Conservation (phyloP, 202 grass and related monocot genomes). For the Brachypodium distachyon region DNA sequence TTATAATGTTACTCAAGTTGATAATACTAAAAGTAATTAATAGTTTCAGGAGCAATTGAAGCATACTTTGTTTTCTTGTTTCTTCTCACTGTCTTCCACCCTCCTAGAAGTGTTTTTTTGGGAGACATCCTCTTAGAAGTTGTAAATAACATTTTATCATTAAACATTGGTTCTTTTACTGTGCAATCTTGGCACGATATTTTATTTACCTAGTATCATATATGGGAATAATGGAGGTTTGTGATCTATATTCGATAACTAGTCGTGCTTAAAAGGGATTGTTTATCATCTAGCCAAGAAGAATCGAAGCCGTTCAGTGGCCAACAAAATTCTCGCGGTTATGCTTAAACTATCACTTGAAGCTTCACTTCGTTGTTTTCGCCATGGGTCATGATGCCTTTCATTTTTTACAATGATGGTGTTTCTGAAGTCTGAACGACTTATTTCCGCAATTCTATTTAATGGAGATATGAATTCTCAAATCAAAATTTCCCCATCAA, state of each 20-base stretch:
- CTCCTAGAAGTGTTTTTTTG: not conserved
- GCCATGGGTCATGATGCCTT: not conserved
- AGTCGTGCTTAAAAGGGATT: not conserved
- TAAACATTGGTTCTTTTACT: not conserved
- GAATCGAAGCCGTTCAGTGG: not conserved
- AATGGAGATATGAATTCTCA: not conserved
- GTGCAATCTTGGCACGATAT: not conserved
- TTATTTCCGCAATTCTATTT: not conserved
- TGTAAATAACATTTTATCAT: not conserved
- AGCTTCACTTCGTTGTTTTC: not conserved
- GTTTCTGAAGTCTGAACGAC: not conserved
- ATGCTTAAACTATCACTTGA: slow-evolving; percentile 8
- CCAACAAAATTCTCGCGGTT: not conserved
- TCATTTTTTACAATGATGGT: not conserved
- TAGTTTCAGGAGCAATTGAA: not conserved
- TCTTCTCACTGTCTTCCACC: not conserved
- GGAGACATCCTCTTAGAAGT: not conserved
- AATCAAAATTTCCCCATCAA: not conserved
- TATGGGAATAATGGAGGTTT: not conserved
- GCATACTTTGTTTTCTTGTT: not conserved
- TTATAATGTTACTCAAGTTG: not conserved
- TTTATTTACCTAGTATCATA: not conserved
- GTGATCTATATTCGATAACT: not conserved
- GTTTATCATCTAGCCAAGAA: not conserved
- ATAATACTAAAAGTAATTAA: not conserved